Evolutionary conservation across 2,329 filamentous ascomycete species (phyloP), one percentile per base, ranked within the genome.

Genomic region (Phialemonium atrogriseum): DNA sequence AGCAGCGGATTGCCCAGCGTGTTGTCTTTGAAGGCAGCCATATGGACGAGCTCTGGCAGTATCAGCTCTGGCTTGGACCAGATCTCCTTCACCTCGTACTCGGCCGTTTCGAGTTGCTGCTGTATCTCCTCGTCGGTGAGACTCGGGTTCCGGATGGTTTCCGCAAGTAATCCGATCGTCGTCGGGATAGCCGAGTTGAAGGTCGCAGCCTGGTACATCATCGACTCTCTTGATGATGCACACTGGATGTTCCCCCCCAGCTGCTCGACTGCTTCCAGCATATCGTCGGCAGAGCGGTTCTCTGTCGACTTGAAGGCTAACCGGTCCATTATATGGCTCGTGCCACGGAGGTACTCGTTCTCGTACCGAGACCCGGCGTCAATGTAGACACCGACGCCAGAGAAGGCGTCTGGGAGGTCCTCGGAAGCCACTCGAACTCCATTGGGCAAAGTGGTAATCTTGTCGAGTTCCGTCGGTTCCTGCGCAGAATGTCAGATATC

Each of bases 121-220:
- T 71, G 62, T 1, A 98, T 84, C 59, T 98, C 91, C 13, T 84
- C 77, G 16, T 93, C 82, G 7, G 85, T 93, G 44, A 96, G 81
- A 34, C 71, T 58, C 5, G 91, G 86, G 44, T 93, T 75, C 36
- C 86, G 81, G 40, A 98, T 93, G 19, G 91, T 96, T 57, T 98
- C 91, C 37, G 91, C 89, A 24, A 98, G 73, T 12, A 98, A 62
- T 18, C 71, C 85, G 15, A 94, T 75, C 10, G 89, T 86, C 7
- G 77, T 77, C 6, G 84, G 80, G 7, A 98, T 87, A 12, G 86
- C 81, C 16, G 80, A 81, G 65, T 98, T 98, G 73, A 98, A 98
- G 18, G 88, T 95, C 16, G 91, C 91, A 2, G 87, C 85, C 59
- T 98, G 91, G 66, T 98, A 98, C 91, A 98, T 98, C 62, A 98